Conservation (phyloP, 495 filamentous ascomycete species). For the Xylaria flabelliformis region DNA sequence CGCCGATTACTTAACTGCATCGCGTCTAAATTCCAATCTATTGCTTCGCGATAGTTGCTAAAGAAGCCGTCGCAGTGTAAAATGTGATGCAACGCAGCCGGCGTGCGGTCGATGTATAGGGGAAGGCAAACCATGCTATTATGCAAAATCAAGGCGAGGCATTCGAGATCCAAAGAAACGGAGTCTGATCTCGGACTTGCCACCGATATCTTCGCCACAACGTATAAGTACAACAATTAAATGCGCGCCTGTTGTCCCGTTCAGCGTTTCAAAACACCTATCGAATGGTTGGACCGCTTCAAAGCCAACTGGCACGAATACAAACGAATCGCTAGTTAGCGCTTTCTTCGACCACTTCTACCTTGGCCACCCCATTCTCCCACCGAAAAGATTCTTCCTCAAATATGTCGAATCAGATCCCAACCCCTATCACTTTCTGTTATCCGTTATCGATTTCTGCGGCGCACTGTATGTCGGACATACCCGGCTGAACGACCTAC, state of each 20-base stretch:
- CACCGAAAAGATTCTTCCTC: constrained; percentile 54
- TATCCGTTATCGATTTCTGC: constrained; percentile 64
- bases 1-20: background rate
- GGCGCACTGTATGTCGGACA: constrained; percentile 56
- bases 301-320: constrained; percentile 13
- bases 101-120: constrained; percentile 52
- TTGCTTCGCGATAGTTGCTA: constrained; percentile 3
- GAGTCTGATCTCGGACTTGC: constrained; percentile 41
- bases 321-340: constrained; percentile 38
- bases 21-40: background rate
- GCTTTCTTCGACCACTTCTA: constrained; percentile 67
- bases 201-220: constrained; percentile 29
- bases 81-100: constrained; percentile 62
- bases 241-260: constrained; percentile 13
- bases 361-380: constrained; percentile 62
- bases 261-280: constrained; percentile 15
- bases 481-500: constrained; percentile 48
- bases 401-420: constrained; percentile 38
- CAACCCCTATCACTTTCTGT: constrained; percentile 45
- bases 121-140: constrained; percentile 55
- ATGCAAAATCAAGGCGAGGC: constrained; percentile 61
- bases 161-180: constrained; percentile 52
- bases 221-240: constrained; percentile 23
- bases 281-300: constrained; percentile 14
- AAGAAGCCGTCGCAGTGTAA: constrained; percentile 42